phyloP scores from a whole-genome alignment of 2,329 filamentous ascomycete genomes.

The Madurella fahalii region DNA sequence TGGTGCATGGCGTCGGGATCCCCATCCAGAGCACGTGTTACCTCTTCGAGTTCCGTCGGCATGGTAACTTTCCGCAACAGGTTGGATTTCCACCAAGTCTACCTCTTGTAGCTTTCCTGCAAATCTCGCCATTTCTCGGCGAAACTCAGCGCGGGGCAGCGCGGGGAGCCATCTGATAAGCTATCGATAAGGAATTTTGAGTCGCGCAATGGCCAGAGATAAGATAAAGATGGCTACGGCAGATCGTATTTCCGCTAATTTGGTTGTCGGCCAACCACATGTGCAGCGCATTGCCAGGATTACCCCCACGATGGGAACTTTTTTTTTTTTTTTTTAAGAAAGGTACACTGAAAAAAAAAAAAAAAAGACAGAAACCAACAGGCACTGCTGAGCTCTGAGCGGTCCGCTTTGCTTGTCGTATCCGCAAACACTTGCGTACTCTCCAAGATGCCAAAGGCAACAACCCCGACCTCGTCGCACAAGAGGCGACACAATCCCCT shows the following conservation, averaged over 20 bases:
- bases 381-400: background rate
- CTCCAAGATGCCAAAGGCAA: conserved; percentile 74
- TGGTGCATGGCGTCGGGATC: background rate
- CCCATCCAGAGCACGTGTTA: conserved; percentile 32
- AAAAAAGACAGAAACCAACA: background rate
- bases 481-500: conserved; percentile 79
- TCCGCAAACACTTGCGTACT: background rate
- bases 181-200: conserved; percentile 16
- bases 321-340: too few relatives aligned
- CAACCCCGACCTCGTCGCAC: conserved; percentile 53
- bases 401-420: background rate
- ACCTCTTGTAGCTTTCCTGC: background rate
- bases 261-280: conserved; percentile 12
- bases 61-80: conserved; percentile 39
- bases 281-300: conserved; percentile 12
- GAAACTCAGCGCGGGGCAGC: conserved; percentile 16
- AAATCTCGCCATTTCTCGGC: conserved; percentile 2
- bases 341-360: conserved; percentile 23
- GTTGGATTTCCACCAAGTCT: background rate
- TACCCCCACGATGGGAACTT: conserved; percentile 21
- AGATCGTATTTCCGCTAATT: conserved; percentile 16
- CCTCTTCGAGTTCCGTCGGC: conserved; percentile 74
- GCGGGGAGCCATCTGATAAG: conserved; percentile 13
- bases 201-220: background rate
- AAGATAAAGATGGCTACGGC: conserved; percentile 11